Base-by-base conservation (phyloP, 2,329 filamentous ascomycete genomes). In the Aspergillus sclerotialis region DNA sequence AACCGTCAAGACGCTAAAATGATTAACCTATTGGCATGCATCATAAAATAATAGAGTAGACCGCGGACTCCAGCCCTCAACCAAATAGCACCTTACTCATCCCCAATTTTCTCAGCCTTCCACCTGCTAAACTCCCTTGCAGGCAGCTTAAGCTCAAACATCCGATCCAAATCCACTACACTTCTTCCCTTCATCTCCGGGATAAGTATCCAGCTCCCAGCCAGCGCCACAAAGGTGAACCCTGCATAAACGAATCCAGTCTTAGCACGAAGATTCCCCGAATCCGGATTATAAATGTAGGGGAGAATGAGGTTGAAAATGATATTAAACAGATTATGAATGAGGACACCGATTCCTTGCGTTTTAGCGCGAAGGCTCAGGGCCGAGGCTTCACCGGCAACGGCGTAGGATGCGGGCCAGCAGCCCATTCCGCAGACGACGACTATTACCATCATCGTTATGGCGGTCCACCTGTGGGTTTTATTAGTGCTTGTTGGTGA, bases 101-200 rank as follows among this genome's bases (percentile, higher is more conserved):
- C 19, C 6, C 10, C 10, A 23, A 6, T 23, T 23, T 23, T 23
- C 19, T 27, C 15, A 11, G 4, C 8, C 7, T 12, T 25, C 54
- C 53, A 56, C 3, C 33, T 13, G 28, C 36, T 46, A 31, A 56
- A 60, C 18, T 44, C n/a, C 13, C 47, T 39, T 11, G 51, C 41
- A 6, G 43, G 33, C 5, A 55, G 6, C 2, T 26, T 36, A n/a
- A 39, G 24, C 32, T 52, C 49, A 38, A 61, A 60, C 54, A 61
- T 55, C 4, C 35, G 18, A 48, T 76, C 71, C 37, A 76, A 69
- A 44, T 75, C 69, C 24, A 56, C 56, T 1, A 65, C 55, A 2
- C 53, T 67, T 13, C 69, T 52, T 4, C 67, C 68, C 50, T 68
- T 70, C 56, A 73, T 75, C 47, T 78, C 74, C 0, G 75, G 74